phyloP scores from a whole-genome alignment of 768 basidiomycete genomes.

The Russula virescens region DNA sequence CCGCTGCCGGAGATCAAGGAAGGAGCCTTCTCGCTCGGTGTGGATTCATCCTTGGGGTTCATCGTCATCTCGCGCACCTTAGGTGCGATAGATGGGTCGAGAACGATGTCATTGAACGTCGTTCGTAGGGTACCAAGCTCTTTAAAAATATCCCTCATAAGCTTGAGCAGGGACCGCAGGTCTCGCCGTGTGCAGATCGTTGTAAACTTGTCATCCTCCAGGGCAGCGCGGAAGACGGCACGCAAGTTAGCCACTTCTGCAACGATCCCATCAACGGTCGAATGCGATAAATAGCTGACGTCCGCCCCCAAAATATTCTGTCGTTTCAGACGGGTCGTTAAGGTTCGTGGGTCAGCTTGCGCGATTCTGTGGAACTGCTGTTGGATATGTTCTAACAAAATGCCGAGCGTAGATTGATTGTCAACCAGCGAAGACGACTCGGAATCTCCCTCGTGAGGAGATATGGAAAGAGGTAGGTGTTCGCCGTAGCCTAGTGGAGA shows the following conservation, averaged over 20 bases:
- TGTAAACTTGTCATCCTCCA: slow-evolving; percentile 70
- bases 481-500: slow-evolving; percentile 18
- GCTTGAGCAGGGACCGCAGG: slow-evolving; percentile 71
- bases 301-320: slow-evolving; percentile 85
- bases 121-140: slow-evolving; percentile 80
- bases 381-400: slow-evolving; percentile 56
- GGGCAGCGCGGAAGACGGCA: slow-evolving; percentile 59
- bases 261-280: slow-evolving; percentile 69
- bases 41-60: slow-evolving; percentile 47
- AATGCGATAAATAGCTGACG: slow-evolving; percentile 77
- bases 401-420: slow-evolving; percentile 45
- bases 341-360: slow-evolving; percentile 77
- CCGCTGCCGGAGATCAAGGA: slow-evolving; percentile 35
- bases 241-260: slow-evolving; percentile 67
- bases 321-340: slow-evolving; percentile 86
- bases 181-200: slow-evolving; percentile 70
- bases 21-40: slow-evolving; percentile 34
- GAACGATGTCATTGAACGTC: slow-evolving; percentile 80
- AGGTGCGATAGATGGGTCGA: slow-evolving; percentile 75
- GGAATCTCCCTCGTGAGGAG: slow-evolving; percentile 56
- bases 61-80: slow-evolving; percentile 68
- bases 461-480: slow-evolving; percentile 35
- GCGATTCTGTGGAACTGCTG: slow-evolving; percentile 58
- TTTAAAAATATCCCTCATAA: slow-evolving; percentile 77
- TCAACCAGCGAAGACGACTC: slow-evolving; percentile 71